Base-by-base conservation (phyloP, 179 eudicot genomes). In the Silene noctiflora region DNA sequence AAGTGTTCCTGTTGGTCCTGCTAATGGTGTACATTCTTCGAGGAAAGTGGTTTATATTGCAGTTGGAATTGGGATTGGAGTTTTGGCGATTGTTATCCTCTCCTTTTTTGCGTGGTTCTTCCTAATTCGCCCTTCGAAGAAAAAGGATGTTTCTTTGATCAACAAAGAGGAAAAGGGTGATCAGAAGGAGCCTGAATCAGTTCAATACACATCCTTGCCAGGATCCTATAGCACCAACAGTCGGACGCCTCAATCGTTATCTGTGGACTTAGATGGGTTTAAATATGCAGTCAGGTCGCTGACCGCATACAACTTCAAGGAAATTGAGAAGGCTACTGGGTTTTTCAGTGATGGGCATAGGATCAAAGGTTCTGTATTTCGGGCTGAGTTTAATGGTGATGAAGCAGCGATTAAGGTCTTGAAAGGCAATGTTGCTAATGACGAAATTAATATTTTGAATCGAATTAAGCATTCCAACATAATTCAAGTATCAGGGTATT, bases 401-500 rank as follows among this genome's bases (percentile, higher is more conserved):
- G 42, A 69, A 8, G 96, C 94, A 17, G 96, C 90, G 0, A 77
- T 91, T 13, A 88, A 91, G 85, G 81, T 89, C 21, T 64, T 91
- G 73, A 91, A 85, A 77, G 98, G 90, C 16, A 87, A 87, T 66
- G 88, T 89, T 6, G 82, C 90, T 0, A 76, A 16, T 79, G 78
- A 75, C 0, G 94, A 91, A 81, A 91, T 93, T 46, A 84, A 78
- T 65, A 84, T 88, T 0, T 79, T 93, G 59, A 87, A 88, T 63
- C 85, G 81, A 63, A 85, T 91, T 46, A 93, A 87, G 64, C 98
- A 93, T 80, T 85, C 89, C n/a, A 88, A 86, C 74, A 89, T 93
- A 60, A 81, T 85, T n/a, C 75, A 88, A 48, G 79, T 93, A 44
- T 93, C 94, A 7, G 94, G 98, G 22, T 88, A 86, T 67, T 91